Base-by-base conservation (phyloP, 2,329 filamentous ascomycete species). In the Scedosporium dehoogii region DNA sequence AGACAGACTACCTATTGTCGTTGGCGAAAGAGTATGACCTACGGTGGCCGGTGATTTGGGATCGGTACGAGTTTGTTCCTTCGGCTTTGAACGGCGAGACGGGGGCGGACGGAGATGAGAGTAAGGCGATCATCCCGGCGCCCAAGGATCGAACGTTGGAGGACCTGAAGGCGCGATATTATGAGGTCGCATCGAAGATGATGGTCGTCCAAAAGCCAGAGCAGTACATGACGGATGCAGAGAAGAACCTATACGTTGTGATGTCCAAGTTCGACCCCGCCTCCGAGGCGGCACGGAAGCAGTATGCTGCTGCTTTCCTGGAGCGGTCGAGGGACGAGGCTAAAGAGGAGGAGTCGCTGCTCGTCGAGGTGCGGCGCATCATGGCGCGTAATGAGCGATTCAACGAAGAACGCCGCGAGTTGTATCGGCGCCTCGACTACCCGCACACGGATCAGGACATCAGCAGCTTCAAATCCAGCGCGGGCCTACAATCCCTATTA, bases 311-410 rank as follows among this genome's bases (percentile, higher is more conserved):
- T 66, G 86, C 88, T 59, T 85, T 92, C 57, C 82, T 97, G 66
- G 85, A 87, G 58, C 85, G 94, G 48, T 89, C 88, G 7, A 87
- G 87, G 65, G 91, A 96, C 66, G 93, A 99, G 74, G 90, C 93
- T 27, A 87, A 90, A 65, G 94, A 99, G 73, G 94, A 99, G 75
- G 90, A 96, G 68, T 88, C 91, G 41, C 78, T 99, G 2, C 82
- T 99, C 18, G 83, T 93, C 63, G 94, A 99, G 72, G 85, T 99
- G 62, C 92, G 96, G 70, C 88, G 94, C 64, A 97, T 99, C 67
- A 85, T 96, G 70, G 87, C 90, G 65, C 87, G 92, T 64, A 90
- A 92, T 66, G 90, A 94, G 67, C 87, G 86, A 63, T 88, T 97
- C 70, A 91, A 96, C 71, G 87, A 91, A 67, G 92, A 97, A 71